Evolutionary conservation across 495 filamentous ascomycete genomes (phyloP).

Genomic region (Penicillium nucicola): DNA sequence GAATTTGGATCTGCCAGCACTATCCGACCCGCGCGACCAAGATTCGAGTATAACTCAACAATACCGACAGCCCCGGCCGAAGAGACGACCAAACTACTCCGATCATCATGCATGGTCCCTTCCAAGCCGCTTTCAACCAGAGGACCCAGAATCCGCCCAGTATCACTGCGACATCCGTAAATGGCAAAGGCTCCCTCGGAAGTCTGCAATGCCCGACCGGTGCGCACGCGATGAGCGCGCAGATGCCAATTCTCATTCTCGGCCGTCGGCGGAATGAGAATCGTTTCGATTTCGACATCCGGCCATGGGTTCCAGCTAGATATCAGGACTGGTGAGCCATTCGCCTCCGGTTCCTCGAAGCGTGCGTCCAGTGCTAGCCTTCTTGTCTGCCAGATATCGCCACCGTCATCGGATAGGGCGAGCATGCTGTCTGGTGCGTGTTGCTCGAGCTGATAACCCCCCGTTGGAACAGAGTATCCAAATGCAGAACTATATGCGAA

Average conservation of each 20-base stretch:
- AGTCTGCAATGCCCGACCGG: constrained; percentile 57
- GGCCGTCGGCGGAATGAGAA: constrained; percentile 56
- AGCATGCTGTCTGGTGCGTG: constrained; percentile 72
- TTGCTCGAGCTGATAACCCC: constrained; percentile 71
- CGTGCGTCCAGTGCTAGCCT: constrained; percentile 55
- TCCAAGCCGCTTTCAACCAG: constrained; percentile 50
- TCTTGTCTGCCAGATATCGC: constrained; percentile 76
- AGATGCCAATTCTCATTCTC: constrained; percentile 64
- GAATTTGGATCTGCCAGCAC: constrained; percentile 76
- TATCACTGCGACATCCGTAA: constrained; percentile 53
- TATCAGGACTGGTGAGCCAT: constrained; percentile 52
- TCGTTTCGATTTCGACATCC: constrained; percentile 62
- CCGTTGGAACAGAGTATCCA: constrained; percentile 73
- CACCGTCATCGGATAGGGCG: constrained; percentile 72
- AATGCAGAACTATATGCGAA: constrained; percentile 75
- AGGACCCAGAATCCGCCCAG: constrained; percentile 56
- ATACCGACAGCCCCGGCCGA: constrained; percentile 68
- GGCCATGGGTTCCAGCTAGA: constrained; percentile 65
- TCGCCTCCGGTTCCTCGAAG: constrained; percentile 49
- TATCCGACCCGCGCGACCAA: constrained; percentile 50
- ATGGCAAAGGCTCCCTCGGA: constrained; percentile 73
- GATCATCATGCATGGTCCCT: constrained; percentile 49
- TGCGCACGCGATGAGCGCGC: constrained; percentile 57
- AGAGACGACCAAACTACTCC: constrained; percentile 61
- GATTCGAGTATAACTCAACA: constrained; percentile 48